phyloP scores from a whole-genome alignment of 805 yeast species.

The Yarrowia sp. region DNA sequence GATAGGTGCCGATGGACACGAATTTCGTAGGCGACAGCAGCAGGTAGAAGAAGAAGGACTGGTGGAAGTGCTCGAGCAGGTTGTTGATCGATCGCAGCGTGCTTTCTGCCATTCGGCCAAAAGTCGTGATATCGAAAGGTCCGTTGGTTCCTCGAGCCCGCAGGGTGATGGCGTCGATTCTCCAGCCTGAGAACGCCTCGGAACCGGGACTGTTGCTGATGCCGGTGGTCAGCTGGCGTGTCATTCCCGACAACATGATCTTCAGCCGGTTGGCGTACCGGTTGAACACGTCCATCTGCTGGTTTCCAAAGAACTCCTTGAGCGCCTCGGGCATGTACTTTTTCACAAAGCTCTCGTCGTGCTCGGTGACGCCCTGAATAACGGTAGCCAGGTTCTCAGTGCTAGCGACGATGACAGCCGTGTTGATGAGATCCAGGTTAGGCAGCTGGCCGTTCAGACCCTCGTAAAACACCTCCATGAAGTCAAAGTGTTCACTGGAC shows the following conservation, averaged over 20 bases:
- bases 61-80: constrained; percentile 93
- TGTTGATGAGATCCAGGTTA: constrained; percentile 85
- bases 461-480: constrained; percentile 75
- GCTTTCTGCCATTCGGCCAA: constrained; percentile 90
- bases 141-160: constrained; percentile 69
- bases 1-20: constrained; percentile 91
- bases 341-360: constrained; percentile 31
- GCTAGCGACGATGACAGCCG: constrained; percentile 73
- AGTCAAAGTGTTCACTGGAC: constrained; percentile 69
- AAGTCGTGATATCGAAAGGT: constrained; percentile 80
- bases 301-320: constrained; percentile 11
- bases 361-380: constrained; percentile 58
- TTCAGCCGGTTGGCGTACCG: constrained; percentile 58
- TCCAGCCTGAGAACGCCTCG: constrained; percentile 95
- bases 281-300: constrained; percentile 35
- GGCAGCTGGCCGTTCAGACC: constrained; percentile 97
- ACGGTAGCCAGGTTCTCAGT: constrained; percentile 78
- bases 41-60: constrained; percentile 91
- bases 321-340: constrained; percentile 4
- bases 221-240: constrained; percentile 74
- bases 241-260: constrained; percentile 69
- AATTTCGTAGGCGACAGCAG: constrained; percentile 77
- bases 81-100: constrained; percentile 88
- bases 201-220: constrained; percentile 68
- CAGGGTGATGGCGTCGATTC: constrained; percentile 86